These are phyloP conservation scores for Amphicarpaea edgeworthii DNA, from an alignment of 306 rosid genomes.

Conservation along the genomic window DNA sequence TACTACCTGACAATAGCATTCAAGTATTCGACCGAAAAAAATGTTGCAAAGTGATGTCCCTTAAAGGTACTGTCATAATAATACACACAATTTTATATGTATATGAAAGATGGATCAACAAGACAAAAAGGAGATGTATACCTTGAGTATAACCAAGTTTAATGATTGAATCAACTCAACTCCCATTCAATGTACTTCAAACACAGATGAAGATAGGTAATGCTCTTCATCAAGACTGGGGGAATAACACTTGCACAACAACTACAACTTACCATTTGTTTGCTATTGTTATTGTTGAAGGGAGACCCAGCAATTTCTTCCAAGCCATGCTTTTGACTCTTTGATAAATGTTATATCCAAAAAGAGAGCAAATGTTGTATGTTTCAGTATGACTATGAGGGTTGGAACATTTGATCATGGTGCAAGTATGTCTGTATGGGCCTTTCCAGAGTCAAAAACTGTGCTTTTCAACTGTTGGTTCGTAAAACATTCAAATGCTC, in stretches of 20 bases:
- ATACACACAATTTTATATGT: not conserved
- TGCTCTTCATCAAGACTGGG: not conserved
- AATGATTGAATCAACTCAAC: not conserved
- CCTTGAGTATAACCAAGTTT: not conserved
- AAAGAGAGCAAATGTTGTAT: not conserved
- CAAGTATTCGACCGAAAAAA: not conserved
- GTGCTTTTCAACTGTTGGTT: no score
- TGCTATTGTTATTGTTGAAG: no score
- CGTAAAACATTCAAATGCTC: slow-evolving; percentile 15
- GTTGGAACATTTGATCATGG: not conserved
- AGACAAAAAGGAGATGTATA: not conserved
- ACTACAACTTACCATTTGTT: not conserved
- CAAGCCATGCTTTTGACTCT: not conserved
- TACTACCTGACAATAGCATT: not conserved
- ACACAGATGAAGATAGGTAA: not conserved
- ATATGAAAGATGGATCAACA: not conserved
- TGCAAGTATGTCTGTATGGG: no score
- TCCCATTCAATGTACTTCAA: not conserved
- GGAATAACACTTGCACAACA: not conserved
- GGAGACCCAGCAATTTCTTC: no score
- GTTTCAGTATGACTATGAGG: not conserved
- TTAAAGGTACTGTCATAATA: not conserved
- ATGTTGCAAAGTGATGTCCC: not conserved
- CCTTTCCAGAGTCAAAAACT: no score
- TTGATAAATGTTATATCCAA: not conserved